Conservation (phyloP, 1,139 yeast genomes). For the Arxiozyma telluris region DNA sequence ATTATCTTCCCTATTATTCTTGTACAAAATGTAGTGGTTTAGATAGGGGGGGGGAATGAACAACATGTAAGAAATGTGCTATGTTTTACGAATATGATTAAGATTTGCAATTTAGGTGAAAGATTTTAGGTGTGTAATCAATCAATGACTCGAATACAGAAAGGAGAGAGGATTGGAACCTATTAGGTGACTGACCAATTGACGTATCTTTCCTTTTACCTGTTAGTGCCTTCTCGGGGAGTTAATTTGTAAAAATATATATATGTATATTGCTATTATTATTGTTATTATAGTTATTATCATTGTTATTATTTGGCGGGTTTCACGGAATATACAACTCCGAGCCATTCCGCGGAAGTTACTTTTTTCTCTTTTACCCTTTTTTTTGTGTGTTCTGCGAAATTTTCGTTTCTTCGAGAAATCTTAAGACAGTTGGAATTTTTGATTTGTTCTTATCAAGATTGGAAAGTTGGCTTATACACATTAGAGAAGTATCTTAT, state of each 20-base stretch:
- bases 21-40: neutral
- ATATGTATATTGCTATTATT: no score
- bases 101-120: no score
- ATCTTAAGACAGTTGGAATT: neutral
- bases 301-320: neutral
- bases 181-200: neutral
- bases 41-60: neutral
- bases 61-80: no score
- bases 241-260: no score
- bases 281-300: no score
- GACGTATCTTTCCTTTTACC: no score
- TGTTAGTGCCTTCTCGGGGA: neutral
- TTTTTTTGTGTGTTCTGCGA: neutral
- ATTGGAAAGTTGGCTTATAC: neutral
- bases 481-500: neutral
- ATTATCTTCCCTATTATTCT: neutral
- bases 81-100: neutral
- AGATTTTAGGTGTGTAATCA: neutral
- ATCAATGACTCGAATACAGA: neutral
- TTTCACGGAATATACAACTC: neutral
- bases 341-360: neutral
- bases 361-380: neutral
- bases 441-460: neutral
- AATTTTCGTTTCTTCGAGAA: neutral
- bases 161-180: no score